Base-by-base conservation (phyloP, 768 basidiomycete species). In the Suillus occidentalis region DNA sequence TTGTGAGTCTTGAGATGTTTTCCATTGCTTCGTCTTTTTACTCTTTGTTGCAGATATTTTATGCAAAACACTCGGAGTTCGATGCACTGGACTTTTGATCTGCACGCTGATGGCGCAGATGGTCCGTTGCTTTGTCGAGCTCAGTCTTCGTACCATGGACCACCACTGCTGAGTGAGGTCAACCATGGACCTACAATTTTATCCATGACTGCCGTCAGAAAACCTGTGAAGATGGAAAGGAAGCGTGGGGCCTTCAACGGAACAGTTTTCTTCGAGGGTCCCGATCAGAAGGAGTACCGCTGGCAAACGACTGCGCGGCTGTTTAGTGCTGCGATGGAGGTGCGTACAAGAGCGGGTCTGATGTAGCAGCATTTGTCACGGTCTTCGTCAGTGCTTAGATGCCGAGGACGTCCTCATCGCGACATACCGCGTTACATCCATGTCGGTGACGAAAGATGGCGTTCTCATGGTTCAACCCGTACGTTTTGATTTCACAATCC, bases 371-470 rank as follows among this genome's bases (percentile, higher is more conserved):
- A 63, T 62, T 20, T 62, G 53, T 47, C 37, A 28, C 37, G 52
- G 42, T 39, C n/a, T 25, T 47, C 28, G 43, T 22, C 52, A 73
- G 72, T 73, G 69, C 45, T 34, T 70, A 59, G 61, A 71, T n/a
- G 20, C 61, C 6, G 64, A 68, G 16, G 68, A 66, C 20, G 65
- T 65, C 12, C 52, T 75, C 58, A 61, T 75, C 49, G 75, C 73
- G n/a, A 71, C 70, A 25, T 76, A 75, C 61, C 75, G 70, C 60
- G 57, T 62, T 12, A 73, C 69, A 14, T 40, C 67, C 10, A 65
- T 75, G 64, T 71, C 73, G 9, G 13, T 68, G 40, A 66, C 60
- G 40, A 76, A 76, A 55, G 72, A 76, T 58, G 75, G 72, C 6
- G 72, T 72, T 28, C 58, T 75, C 50, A 61, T 66, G 8, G 65